A percentile compares a stretch with the other conserved stretches of the same genome.
These are phyloP conservation scores for Trametes meyenii DNA, from an alignment of 768 basidiomycete species.

Conservation along the genomic window DNA sequence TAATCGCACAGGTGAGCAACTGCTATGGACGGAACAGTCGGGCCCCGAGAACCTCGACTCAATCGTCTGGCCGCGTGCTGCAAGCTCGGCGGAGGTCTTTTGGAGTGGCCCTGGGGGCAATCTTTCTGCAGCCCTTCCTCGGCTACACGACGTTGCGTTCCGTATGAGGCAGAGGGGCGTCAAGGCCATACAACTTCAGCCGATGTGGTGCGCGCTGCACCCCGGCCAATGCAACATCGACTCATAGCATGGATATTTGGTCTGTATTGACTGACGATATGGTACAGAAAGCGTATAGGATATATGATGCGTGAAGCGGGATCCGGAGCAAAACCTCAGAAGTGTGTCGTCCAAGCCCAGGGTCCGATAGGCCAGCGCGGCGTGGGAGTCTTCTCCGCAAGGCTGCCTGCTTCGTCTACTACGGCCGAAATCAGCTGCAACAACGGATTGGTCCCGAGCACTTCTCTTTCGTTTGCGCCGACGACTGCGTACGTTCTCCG, in stretches of 20 bases:
- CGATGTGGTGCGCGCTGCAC: conserved; percentile 70
- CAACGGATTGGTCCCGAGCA: neutral
- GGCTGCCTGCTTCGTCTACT: neutral
- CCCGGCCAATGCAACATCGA: conserved; percentile 49
- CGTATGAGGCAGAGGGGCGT: conserved; percentile 66
- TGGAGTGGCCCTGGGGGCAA: conserved; percentile 58
- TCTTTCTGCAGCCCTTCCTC: conserved; percentile 53
- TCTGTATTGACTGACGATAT: neutral
- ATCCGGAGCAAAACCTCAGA: neutral
- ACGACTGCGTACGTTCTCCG: neutral
- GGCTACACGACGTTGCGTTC: conserved; percentile 67
- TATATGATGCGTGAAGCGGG: neutral
- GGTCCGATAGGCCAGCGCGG: conserved; percentile 12
- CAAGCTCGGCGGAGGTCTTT: conserved; percentile 73
- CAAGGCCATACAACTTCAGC: conserved; percentile 62
- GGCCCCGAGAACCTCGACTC: conserved; percentile 68
- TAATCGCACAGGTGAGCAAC: conserved; percentile 52
- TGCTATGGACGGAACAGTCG: conserved; percentile 77
- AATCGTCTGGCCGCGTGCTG: conserved; percentile 74
- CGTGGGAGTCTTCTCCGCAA: conserved; percentile 5
- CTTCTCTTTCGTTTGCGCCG: neutral
- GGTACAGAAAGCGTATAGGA: neutral
- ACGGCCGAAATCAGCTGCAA: neutral
- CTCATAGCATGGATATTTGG: neutral
- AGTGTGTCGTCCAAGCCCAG: conserved; percentile 16